Percentiles rank a stretch among this genome's conserved stretches.
Evolutionary conservation across 345 rosid genomes (phyloP).

Genomic region (Turnera subulata): DNA sequence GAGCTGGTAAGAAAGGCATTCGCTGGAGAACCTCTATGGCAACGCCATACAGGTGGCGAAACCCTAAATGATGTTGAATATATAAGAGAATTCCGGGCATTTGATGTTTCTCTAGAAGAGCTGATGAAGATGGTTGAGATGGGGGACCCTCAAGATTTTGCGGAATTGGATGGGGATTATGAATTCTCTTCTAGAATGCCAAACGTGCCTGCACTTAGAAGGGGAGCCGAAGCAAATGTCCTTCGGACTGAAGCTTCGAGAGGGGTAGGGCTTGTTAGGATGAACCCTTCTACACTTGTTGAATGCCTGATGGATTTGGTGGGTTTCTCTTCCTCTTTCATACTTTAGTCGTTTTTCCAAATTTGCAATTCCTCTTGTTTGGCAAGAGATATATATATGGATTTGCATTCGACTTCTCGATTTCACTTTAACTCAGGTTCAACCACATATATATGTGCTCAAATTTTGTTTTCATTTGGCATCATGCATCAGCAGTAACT

Average conservation of each 20-base stretch:
- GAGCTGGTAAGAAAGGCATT: conserved; percentile 26
- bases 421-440: no score
- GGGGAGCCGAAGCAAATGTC: not conserved
- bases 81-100: conserved; percentile 11
- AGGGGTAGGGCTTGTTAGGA: conserved; percentile 18
- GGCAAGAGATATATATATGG: no score
- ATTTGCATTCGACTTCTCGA: no score
- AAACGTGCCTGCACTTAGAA: not conserved
- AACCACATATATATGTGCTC: no score
- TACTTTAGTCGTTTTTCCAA: not conserved
- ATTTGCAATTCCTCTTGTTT: not conserved
- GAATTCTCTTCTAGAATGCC: conserved; percentile 1
- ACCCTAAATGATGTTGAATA: conserved; percentile 30
- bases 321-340: not conserved
- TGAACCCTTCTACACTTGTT: conserved; percentile 19
- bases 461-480: no score
- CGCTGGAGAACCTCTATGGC: conserved; percentile 35
- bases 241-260: conserved; percentile 29
- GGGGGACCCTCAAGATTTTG: conserved; percentile 2
- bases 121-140: conserved; percentile 27
- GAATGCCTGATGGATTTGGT: conserved; percentile 41
- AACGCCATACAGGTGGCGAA: conserved; percentile 2
- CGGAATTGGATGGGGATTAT: conserved; percentile 4
- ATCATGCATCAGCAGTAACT: no score
- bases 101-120: conserved; percentile 22